These are phyloP conservation scores for Leptosphaerulina australis DNA, from an alignment of 2,329 filamentous ascomycete species.

Conservation along the genomic window DNA sequence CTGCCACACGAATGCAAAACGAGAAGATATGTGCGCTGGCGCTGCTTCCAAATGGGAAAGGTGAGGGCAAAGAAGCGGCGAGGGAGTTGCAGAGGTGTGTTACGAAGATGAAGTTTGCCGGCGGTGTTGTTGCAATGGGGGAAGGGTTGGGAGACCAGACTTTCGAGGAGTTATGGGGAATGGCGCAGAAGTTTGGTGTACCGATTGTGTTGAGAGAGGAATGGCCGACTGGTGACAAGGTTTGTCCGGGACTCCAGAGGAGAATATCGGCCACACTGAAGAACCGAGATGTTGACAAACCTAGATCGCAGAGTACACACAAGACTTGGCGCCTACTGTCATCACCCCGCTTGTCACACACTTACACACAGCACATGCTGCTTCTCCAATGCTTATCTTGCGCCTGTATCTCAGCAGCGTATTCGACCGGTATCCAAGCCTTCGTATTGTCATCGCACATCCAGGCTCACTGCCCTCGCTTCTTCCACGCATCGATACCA, in stretches of 20 bases:
- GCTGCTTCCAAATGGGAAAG: slow-evolving; percentile 40
- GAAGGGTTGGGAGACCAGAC: slow-evolving; percentile 50
- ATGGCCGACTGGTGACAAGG: slow-evolving; percentile 30
- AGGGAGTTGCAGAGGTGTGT: slow-evolving; percentile 51
- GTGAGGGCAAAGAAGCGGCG: slow-evolving; percentile 43
- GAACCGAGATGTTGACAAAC: slow-evolving; percentile 5
- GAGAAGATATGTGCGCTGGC: slow-evolving; percentile 54
- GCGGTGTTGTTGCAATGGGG: slow-evolving; percentile 55
- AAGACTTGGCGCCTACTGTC: slow-evolving; percentile 17
- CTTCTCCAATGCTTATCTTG: slow-evolving; percentile 57
- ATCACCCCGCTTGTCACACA: slow-evolving; percentile 26
- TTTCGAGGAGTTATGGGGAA: slow-evolving; percentile 53
- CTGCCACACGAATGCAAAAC: slow-evolving; percentile 29
- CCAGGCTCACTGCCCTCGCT: slow-evolving; percentile 62
- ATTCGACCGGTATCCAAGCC: slow-evolving; percentile 60
- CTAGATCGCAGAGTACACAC: slow-evolving; percentile 23
- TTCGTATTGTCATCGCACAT: slow-evolving; percentile 62
- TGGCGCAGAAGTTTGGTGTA: slow-evolving; percentile 50
- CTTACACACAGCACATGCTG: slow-evolving; percentile 57
- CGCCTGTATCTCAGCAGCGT: slow-evolving; percentile 59
- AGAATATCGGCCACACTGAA: not conserved
- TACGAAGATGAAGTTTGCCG: slow-evolving; percentile 54
- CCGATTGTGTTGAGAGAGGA: slow-evolving; percentile 38
- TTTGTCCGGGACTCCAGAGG: slow-evolving; percentile 8
- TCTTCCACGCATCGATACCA: slow-evolving; percentile 54